Evolutionary conservation across 257 asterid genomes (phyloP).

Genomic region (Gentiana macrophylla): DNA sequence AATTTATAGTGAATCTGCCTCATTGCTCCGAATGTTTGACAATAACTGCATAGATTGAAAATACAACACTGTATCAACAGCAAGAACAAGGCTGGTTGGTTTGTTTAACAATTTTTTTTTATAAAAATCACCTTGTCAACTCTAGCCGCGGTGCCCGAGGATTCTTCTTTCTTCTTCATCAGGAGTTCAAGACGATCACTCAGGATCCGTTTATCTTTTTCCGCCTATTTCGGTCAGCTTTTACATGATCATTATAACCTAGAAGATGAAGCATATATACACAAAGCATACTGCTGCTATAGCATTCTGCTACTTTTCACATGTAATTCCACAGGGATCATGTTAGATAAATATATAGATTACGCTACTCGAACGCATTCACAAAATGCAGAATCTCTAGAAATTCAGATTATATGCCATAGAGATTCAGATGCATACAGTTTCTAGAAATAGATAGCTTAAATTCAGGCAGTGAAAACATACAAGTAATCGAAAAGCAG

Average conservation of each 20-base stretch:
- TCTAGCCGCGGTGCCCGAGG: background rate
- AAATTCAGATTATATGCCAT: too few relatives aligned
- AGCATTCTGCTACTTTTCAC: too few relatives aligned
- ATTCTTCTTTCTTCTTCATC: slow-evolving; percentile 2
- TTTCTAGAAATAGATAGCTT: too few relatives aligned
- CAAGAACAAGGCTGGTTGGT: background rate
- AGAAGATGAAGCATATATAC: too few relatives aligned
- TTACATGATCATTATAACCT: background rate
- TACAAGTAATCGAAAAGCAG: too few relatives aligned
- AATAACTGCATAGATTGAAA: slow-evolving; percentile 1
- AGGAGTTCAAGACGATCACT: background rate
- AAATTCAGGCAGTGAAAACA: too few relatives aligned
- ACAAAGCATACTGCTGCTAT: too few relatives aligned
- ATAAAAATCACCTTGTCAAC: background rate
- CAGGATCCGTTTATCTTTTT: slow-evolving; percentile 1
- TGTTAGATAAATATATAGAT: too few relatives aligned
- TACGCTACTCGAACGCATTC: too few relatives aligned
- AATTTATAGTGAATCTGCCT: slow-evolving; percentile 1
- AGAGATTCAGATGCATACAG: too few relatives aligned
- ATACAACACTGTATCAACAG: background rate
- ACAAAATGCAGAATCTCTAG: too few relatives aligned
- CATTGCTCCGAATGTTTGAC: slow-evolving; percentile 4
- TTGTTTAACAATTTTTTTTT: background rate
- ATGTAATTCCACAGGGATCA: too few relatives aligned
- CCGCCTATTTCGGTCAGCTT: background rate